phyloP scores from a whole-genome alignment of 495 filamentous ascomycete species.

The Extremus antarcticus region DNA sequence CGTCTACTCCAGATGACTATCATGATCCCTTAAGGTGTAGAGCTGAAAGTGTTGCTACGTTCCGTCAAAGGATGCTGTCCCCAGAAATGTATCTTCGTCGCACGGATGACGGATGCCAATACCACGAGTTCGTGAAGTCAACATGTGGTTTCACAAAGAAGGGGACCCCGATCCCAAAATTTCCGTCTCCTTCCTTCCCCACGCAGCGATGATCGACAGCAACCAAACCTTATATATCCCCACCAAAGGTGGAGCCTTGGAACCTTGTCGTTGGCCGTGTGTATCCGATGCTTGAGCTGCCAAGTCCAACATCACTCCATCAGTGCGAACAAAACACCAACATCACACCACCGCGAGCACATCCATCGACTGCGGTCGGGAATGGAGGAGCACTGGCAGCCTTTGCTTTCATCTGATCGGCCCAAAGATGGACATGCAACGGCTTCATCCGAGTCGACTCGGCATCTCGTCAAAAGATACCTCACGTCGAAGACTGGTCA shows the following conservation, averaged over 20 bases:
- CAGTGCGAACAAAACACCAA: background rate
- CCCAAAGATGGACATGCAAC: background rate
- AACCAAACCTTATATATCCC: background rate
- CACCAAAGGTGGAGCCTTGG: too few relatives aligned
- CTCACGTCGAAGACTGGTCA: conserved; percentile 48
- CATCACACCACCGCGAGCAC: background rate
- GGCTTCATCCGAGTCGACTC: background rate
- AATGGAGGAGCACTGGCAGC: background rate
- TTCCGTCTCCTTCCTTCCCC: background rate
- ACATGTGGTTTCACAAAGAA: background rate
- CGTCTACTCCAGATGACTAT: background rate
- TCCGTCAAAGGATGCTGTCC: background rate
- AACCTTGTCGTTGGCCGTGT: background rate
- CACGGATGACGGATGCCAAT: background rate
- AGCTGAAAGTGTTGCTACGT: background rate
- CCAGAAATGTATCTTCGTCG: background rate
- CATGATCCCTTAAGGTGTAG: background rate
- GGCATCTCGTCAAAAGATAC: conserved; percentile 19
- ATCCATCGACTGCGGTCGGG: background rate
- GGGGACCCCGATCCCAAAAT: background rate
- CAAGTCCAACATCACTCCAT: background rate
- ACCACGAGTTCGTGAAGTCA: background rate
- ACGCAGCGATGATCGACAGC: background rate
- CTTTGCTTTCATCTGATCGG: background rate
- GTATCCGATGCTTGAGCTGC: background rate